Conservation (phyloP, 306 rosid genomes). For the Pueraria montana region DNA sequence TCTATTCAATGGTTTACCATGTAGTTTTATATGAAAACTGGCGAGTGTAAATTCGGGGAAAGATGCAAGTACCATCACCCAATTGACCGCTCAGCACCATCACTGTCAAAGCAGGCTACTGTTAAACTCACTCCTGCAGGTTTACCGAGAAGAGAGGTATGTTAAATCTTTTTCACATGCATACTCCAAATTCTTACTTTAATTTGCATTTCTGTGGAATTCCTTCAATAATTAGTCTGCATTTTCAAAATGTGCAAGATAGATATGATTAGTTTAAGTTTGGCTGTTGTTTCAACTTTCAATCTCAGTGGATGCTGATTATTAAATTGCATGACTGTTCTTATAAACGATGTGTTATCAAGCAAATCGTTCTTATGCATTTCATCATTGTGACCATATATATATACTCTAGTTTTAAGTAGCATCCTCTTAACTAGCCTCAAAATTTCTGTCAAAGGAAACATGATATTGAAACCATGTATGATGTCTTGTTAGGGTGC, state of each 20-base stretch:
- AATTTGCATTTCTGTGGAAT: conserved; percentile 3
- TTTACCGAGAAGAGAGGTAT: conserved; percentile 97
- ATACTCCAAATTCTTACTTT: conserved; percentile 11
- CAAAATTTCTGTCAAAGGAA: conserved; percentile 2
- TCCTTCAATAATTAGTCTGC: not conserved
- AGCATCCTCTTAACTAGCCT: conserved; percentile 2
- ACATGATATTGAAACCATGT: conserved; percentile 10
- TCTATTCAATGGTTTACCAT: conserved; percentile 29
- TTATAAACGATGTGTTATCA: not conserved
- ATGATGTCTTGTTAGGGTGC: conserved; percentile 68
- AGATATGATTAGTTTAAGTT: conserved; percentile 7
- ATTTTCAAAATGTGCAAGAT: conserved; percentile 22
- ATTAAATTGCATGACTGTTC: conserved; percentile 21
- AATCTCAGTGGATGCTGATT: conserved; percentile 41
- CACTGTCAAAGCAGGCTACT: conserved; percentile 56
- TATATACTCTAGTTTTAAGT: not conserved
- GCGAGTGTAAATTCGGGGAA: conserved; percentile 86
- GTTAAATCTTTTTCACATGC: conserved; percentile 19
- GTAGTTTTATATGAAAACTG: conserved; percentile 96
- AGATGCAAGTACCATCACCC: conserved; percentile 95
- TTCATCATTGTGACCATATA: conserved; percentile 13
- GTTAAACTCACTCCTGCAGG: conserved; percentile 93
- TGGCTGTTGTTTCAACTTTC: conserved; percentile 1
- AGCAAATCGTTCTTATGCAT: conserved; percentile 5
- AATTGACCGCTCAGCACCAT: conserved; percentile 77